phyloP scores from a whole-genome alignment of 176 grass and related monocot genomes.

The Oropetium thomaeum region DNA sequence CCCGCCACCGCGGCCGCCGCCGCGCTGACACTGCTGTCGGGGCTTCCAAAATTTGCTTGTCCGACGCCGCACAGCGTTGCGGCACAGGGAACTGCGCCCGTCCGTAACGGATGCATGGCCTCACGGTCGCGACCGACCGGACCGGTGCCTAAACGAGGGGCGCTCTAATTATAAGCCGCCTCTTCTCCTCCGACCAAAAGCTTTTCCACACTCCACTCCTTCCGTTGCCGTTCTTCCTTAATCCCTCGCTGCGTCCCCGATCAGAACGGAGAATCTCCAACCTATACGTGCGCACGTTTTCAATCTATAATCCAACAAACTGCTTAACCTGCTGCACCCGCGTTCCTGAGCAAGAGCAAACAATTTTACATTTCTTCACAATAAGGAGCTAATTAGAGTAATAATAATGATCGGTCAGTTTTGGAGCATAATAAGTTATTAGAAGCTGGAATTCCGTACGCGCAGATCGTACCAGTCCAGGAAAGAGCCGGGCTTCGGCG shows the following conservation, averaged over 20 bases:
- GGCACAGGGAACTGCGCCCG: not conserved
- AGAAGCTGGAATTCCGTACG: slow-evolving; percentile 42
- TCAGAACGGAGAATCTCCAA: not conserved
- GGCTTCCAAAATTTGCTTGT: not conserved
- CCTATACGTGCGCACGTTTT: not conserved
- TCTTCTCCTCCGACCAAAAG: slow-evolving; percentile 32
- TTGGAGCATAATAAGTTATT: not conserved
- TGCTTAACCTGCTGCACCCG: not conserved
- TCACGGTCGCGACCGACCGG: not conserved
- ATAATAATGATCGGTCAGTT: not conserved
- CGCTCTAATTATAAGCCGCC: slow-evolving; percentile 43
- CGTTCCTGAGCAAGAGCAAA: not conserved
- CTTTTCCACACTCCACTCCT: not conserved
- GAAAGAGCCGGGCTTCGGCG: not conserved
- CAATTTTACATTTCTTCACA: not conserved
- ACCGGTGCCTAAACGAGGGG: slow-evolving; percentile 40
- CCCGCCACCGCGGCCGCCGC: no score
- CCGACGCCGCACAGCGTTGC: not conserved
- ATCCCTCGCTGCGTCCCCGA: not conserved
- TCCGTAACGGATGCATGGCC: not conserved
- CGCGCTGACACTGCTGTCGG: not conserved
- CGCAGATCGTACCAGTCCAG: slow-evolving; percentile 15
- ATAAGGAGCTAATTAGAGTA: no score
- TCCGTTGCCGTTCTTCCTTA: not conserved
- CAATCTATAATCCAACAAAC: not conserved